Conservation (phyloP, 2,329 filamentous ascomycete species). For the Aciculosporium take region DNA sequence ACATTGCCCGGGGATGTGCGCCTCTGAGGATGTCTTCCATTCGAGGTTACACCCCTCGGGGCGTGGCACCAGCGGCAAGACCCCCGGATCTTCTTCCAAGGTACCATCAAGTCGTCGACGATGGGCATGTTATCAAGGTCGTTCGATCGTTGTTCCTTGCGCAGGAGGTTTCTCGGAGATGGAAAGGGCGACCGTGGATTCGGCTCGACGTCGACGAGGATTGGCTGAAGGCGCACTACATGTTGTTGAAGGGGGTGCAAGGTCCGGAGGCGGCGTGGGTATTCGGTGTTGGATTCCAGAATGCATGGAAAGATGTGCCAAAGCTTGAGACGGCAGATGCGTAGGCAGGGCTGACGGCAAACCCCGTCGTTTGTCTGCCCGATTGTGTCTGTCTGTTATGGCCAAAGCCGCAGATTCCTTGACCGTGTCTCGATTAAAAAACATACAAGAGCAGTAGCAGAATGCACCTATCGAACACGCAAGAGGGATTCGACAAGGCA, state of each 20-base stretch:
- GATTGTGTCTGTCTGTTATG: too few relatives aligned
- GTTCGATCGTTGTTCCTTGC: constrained; percentile 55
- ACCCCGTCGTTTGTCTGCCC: too few relatives aligned
- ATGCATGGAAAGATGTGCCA: constrained; percentile 45
- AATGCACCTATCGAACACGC: too few relatives aligned
- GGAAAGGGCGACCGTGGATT: constrained; percentile 31
- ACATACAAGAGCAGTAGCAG: too few relatives aligned
- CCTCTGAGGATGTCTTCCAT: constrained; percentile 33
- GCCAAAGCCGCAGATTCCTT: too few relatives aligned
- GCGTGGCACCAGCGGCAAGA: constrained; percentile 25
- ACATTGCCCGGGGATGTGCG: constrained; percentile 53
- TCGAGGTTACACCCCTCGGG: constrained; percentile 39
- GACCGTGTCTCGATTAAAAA: too few relatives aligned
- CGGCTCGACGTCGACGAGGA: constrained; percentile 38
- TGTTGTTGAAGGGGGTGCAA: constrained; percentile 50
- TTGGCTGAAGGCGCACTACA: constrained; percentile 46
- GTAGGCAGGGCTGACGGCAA: too few relatives aligned
- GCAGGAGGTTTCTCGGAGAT: constrained; percentile 34
- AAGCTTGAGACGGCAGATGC: neutral
- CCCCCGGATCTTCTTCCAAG: constrained; percentile 33
- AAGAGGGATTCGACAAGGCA: too few relatives aligned
- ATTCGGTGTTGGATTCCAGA: constrained; percentile 44
- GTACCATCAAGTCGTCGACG: constrained; percentile 43
- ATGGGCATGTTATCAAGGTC: constrained; percentile 72
- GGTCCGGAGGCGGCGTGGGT: constrained; percentile 42